Base-by-base conservation (phyloP, 495 filamentous ascomycete species). In the Penicillium parvum region DNA sequence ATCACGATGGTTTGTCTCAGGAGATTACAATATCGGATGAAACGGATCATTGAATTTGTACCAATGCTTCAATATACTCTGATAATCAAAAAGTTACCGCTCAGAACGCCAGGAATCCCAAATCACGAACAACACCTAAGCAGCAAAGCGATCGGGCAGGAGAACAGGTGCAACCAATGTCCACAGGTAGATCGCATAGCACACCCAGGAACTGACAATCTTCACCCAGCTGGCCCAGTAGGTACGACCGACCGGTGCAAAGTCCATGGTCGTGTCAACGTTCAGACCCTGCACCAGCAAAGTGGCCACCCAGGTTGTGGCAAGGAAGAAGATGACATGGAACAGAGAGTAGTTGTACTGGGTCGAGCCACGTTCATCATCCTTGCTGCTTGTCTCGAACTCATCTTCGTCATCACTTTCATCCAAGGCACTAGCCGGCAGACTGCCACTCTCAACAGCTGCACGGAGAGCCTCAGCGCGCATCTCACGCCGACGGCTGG, bases 201-300 rank as follows among this genome's bases (percentile, higher is more conserved):
- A 97, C 33, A 92, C 83, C 92, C 92, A 98, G 12, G 90, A 83
- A 68, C 89, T 95, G 36, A 96, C 81, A 63, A 98, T 97, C 82
- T 97, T 98, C 51, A 96, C 89, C 92, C 92, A 98, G 67, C 88
- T 95, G 15, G 92, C 92, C 82, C 90, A 95, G 71, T 96, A 92
- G 14, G 91, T 96, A 35, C 92, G 73, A 20, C 92, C 92, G 12
- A 98, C 91, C 0, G 92, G 85, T 4, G 86, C 85, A 63, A 98
- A 96, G 54, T 90, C 81, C 14, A 73, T 72, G 12, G 69, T 65
- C 16, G 75, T 71, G 29, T 84, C 78, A 3, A 80, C 74, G 14
- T 88, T 77, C 57, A 91, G 73, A 45, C 85, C 86, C 70, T 89
- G 88, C 10, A 90, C 95, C 45, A 98, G 68, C 32, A 98, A 70